Evolutionary conservation across 805 yeast species (phyloP).

Genomic region (Yarrowia keelungensis): DNA sequence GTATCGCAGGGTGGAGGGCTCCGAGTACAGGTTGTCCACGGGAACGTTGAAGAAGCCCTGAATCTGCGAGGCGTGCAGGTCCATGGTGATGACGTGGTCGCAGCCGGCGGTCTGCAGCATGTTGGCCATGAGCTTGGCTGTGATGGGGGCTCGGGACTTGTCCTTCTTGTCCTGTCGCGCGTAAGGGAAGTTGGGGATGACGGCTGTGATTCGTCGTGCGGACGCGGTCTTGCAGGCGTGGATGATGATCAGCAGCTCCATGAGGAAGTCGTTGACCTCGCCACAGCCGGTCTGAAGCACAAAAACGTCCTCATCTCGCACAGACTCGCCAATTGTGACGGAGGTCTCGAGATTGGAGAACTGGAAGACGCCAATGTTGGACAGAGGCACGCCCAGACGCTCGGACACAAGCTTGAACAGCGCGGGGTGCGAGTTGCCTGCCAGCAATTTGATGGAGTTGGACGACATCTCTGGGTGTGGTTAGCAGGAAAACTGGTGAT

Average conservation of each 20-base stretch:
- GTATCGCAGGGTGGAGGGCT: conserved; percentile 85
- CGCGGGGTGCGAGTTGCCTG: conserved; percentile 86
- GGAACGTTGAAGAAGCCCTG: conserved; percentile 97
- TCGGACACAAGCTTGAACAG: conserved; percentile 75
- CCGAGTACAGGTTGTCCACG: conserved; percentile 94
- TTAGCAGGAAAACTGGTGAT: not conserved
- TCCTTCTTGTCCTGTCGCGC: conserved; percentile 98
- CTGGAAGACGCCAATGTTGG: conserved; percentile 81
- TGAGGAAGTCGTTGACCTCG: conserved; percentile 79
- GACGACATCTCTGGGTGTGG: conserved; percentile 42
- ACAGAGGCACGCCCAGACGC: conserved; percentile 68
- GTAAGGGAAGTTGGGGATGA: conserved; percentile 93
- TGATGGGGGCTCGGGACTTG: conserved; percentile 93
- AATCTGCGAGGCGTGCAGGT: conserved; percentile 95
- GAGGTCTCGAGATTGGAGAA: conserved; percentile 90
- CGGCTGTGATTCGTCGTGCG: conserved; percentile 92
- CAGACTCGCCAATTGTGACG: conserved; percentile 84
- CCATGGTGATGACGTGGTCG: conserved; percentile 95
- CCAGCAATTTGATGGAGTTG: conserved; percentile 63
- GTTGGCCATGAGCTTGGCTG: conserved; percentile 93
- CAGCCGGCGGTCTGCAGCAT: conserved; percentile 93
- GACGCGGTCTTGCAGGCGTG: conserved; percentile 97
- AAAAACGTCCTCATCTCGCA: conserved; percentile 89
- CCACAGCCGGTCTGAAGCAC: conserved; percentile 88
- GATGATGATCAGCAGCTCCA: conserved; percentile 88